A percentile compares a stretch with the other conserved stretches of the same genome.
These are phyloP conservation scores for Pythium biforme DNA, from an alignment of 352 stramenopile species.

Conservation along the genomic window DNA sequence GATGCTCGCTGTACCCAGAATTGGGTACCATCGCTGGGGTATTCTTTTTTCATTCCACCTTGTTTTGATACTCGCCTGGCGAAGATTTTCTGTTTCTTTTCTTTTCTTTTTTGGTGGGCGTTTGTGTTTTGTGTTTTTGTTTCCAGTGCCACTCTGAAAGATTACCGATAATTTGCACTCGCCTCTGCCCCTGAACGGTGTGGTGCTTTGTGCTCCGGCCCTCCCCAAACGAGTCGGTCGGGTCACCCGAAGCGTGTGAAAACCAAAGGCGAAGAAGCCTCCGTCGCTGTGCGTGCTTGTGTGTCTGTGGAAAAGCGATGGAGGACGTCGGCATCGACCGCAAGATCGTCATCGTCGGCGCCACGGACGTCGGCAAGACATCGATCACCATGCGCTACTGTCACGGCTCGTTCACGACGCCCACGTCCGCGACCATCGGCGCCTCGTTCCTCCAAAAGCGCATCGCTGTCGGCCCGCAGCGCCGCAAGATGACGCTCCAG, in stretches of 20 bases:
- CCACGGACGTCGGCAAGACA: constrained; percentile 88
- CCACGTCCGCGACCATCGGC: constrained; percentile 82
- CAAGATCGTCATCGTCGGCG: constrained; percentile 89
- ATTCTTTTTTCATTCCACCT: not conserved
- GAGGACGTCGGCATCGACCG: constrained; percentile 85
- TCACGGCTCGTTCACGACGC: constrained; percentile 81
- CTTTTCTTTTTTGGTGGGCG: not conserved
- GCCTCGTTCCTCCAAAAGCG: constrained; percentile 88
- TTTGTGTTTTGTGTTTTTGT: not conserved
- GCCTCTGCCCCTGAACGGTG: not conserved
- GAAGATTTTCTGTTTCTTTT: not conserved
- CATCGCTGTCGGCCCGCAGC: constrained; percentile 60
- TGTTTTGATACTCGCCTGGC: not conserved
- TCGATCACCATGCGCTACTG: constrained; percentile 89
- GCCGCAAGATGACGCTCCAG: constrained; percentile 84
- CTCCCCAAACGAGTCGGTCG: constrained; percentile 4
- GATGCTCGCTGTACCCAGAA: not conserved
- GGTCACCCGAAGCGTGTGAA: not conserved
- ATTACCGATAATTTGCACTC: not conserved
- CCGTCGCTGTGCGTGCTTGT: not conserved
- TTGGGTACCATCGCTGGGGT: not conserved
- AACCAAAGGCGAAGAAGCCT: constrained; percentile 9
- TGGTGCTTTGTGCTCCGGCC: not conserved
- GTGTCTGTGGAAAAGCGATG: constrained; percentile 33
- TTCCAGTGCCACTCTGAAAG: not conserved